Evolutionary conservation across 441 rosid species (phyloP), one percentile per base, ranked within the genome.

Genomic region (Bruguiera hainesii): DNA sequence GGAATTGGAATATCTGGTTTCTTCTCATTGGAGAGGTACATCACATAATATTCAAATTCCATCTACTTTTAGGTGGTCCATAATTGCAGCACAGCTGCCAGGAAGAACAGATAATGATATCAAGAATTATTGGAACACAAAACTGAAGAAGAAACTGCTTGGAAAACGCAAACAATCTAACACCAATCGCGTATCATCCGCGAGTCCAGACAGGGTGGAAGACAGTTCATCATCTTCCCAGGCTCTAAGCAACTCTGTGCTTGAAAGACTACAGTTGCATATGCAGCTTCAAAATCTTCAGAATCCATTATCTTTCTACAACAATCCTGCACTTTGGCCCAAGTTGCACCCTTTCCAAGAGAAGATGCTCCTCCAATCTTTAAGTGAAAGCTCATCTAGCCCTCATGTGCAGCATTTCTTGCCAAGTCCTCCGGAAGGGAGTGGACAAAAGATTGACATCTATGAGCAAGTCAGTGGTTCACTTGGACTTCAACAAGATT

Each of bases 71-170:
- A 93, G 98, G 83, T 93, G 98, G 97, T 93, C 98, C 35, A 89
- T 93, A 81, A 93, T 93, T 80, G 98, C 98, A 59, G 98, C 98
- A n/a, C 98, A 93, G 65, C 80, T 93, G 73, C 97, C 98, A 31
- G 98, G 98, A 71, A 83, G 98, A 74, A 93, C 98, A 15, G 98
- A 93, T 72, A 90, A 93, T 70, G 98, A 93, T 76, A 87, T 93
- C 39, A 93, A 93, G 77, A 93, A 93, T 67, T 93, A 93, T 71
- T 93, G 98, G 98, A 93, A 93, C 82, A 90, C 96, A 42, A 89
- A 90, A 69, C 59, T 93, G 83, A 93, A 93, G 92, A 93, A 93
- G 82, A 93, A 90, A 61, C 84, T 93, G 10, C 85, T 93, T 0
- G 98, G 96, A 68, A 78, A 89, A 70, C 87, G 89, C 52, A 89